Base-by-base conservation (phyloP, 805 yeast genomes). In the Trichomonascus vanleenenianus region DNA sequence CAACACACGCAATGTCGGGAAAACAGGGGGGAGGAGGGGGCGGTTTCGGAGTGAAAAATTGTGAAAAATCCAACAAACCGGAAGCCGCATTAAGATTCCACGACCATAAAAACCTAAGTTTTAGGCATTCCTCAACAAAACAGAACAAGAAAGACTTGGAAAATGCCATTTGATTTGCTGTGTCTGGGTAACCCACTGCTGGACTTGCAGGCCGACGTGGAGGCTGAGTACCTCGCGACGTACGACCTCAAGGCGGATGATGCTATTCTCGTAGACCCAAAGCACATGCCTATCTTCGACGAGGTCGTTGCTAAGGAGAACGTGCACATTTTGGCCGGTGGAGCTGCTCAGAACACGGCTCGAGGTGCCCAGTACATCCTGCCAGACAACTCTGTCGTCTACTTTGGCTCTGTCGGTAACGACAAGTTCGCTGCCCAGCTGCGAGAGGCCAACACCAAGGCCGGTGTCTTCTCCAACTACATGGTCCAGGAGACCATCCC, bases 261-360 rank as follows among this genome's bases (percentile, higher is more conserved):
- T 67, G 97, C 98, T 55, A 88, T 93, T 58, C 78, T 93, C 53
- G 78, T 78, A 32, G 94, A 85, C 56, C 88, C 79, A 53, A 75
- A 81, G 65, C 96, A 87, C 71, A 68, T 80, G 79, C 85, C 91
- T 45, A 85, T 93, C 63, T 93, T 73, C 67, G 82, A 77, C 48
- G 97, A 93, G 66, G 76, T 85, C 55, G 69, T 87, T 45, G 65
- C 72, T 32, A 70, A 70, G 63, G 71, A 74, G 32, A 76, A 74
- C 49, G 79, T 86, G 51, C 76, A 79, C 58, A 68, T 80, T 50
- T 78, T 91, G 56, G 98, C 99, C 51, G 99, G 99, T 57, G 99
- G 99, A 65, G 99, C 99, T 59, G 98, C 97, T 50, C 99, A 93
- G 73, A 93, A 93, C 74, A 79, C 97, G 53, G 97, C 97, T 48